Evolutionary conservation across 352 stramenopile genomes (phyloP), one percentile per base, ranked within the genome.

Genomic region (Discostella stelligera): DNA sequence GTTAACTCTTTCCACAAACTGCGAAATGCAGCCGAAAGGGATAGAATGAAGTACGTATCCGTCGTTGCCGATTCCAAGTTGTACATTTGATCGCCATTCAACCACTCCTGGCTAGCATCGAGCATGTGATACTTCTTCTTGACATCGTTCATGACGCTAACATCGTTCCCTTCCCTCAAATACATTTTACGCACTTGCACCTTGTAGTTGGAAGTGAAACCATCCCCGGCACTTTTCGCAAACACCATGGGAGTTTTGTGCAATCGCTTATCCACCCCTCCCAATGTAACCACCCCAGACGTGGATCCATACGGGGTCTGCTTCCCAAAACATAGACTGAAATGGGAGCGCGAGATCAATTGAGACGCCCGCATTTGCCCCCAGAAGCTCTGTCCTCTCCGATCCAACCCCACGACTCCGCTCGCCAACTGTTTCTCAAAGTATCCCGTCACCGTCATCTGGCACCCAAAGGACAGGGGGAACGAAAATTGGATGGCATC

Each of bases 401-500:
- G 52, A 70, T 79, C 66, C 66, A 84, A 81, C 54, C 91, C 96
- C 94, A 98, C 97, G 81, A 98, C 98, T 8, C 96, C 96, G 74
- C 98, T 94, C 7, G 95, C 95, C 7, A 94, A 79, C 69, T 97
- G 93, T 32, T 64, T 37, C 2, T 60, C 55, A 56, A 65, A 71
- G n/a, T 79, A 79, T 18, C 94, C 94, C 0, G 85, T 95, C 39
- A 96, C 82, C 0, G 5, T 9, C 2, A 69, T 84, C 77, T 98
- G 97, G 87, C 95, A 98, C 25, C 94, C 95, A 80, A 98, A 98
- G 9, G 62, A 50, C 0, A 83, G 23, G 0, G 49, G 56, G 37
- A 82, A 95, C 79, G 53, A 97, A 66, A 79, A 84, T 44, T 73
- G 27, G 0, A 63, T 68, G 6, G 80, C 83, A 64, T 66, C n/a